Evolutionary conservation across 257 asterid genomes (phyloP), one percentile per base, ranked within the genome.

Genomic region (Nyctanthes arbortristis): DNA sequence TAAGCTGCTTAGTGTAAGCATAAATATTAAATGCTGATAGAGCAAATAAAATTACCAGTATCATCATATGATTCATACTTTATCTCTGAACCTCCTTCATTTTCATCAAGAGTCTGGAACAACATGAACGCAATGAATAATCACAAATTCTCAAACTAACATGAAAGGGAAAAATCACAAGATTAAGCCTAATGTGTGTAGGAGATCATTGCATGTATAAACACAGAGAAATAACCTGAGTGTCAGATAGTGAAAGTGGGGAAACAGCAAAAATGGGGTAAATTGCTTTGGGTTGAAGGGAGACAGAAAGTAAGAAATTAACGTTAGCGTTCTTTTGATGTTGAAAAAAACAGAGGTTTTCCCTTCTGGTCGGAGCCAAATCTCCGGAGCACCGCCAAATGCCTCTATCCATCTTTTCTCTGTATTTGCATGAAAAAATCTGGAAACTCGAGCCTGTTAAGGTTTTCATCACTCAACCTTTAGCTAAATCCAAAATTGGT

Each of bases 91-190:
- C 56, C 43, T 71, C 78, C 81, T 69, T 84, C 88, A 74, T 47
- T 73, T 67, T 68, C 81, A 34, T 54, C 49, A 62, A 58, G 37
- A 67, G 66, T 69, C 97, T 87, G 92, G 77, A 85, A 43, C 27
- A 64, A 28, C 12, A 8, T 32, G 1, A 37, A 40, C 43, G 60
- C 34, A 43, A n/a, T 32, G 10, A 31, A 68, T 45, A n/a, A 45
- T 45, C 55, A 45, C 55, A 45, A 47, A n/a, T n/a, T n/a, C n/a
- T 7, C 7, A 36, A 36, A 36, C 10, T 35, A 35, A 5, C 39
- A 2, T 8, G 12, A 2, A 37, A 37, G 12, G 5, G 45, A 37
- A 37, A n/a, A n/a, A n/a, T n/a, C n/a, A n/a, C n/a, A n/a, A n/a
- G n/a, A n/a, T n/a, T n/a, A n/a, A n/a, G n/a, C n/a, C n/a, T n/a